Percentiles rank a stretch among this genome's conserved stretches.
phyloP scores from a whole-genome alignment of 768 basidiomycete species.

The Trametes gibbosa region DNA sequence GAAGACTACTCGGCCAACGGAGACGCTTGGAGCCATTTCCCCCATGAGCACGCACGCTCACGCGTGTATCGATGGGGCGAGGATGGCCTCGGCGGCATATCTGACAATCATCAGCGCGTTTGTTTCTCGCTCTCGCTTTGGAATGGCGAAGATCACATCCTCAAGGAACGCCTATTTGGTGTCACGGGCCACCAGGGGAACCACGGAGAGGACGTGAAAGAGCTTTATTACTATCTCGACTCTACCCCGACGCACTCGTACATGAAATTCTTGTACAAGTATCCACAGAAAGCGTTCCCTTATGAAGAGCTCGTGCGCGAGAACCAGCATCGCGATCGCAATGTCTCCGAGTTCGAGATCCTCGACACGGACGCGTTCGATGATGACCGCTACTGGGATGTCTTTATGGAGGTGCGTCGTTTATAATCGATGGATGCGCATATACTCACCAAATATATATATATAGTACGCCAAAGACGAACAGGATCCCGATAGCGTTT shows the following conservation, averaged over 20 bases:
- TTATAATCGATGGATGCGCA: not conserved
- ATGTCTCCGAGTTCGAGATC: constrained; percentile 91
- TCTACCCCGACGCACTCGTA: constrained; percentile 99
- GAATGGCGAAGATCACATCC: constrained; percentile 92
- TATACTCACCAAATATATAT: constrained; percentile 8
- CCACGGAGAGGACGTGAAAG: constrained; percentile 99
- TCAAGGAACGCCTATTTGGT: constrained; percentile 96
- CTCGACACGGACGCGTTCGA: constrained; percentile 90
- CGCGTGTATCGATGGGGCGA: constrained; percentile 99
- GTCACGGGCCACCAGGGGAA: constrained; percentile 97
- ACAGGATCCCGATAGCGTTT: constrained; percentile 82
- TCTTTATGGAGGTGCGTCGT: constrained; percentile 85
- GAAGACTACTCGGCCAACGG: constrained; percentile 98
- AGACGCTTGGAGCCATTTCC: constrained; percentile 94
- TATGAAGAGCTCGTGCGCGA: constrained; percentile 93
- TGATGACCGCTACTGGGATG: constrained; percentile 95
- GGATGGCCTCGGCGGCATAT: constrained; percentile 95
- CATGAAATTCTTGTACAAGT: constrained; percentile 99
- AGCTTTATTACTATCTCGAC: constrained; percentile 97
- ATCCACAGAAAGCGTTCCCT: constrained; percentile 88
- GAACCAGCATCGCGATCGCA: constrained; percentile 75
- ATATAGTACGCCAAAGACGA: constrained; percentile 95
- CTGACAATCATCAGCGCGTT: constrained; percentile 93
- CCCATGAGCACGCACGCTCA: constrained; percentile 89
- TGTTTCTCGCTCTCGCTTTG: constrained; percentile 91